Evolutionary conservation across 495 filamentous ascomycete species (phyloP), one percentile per base, ranked within the genome.

Genomic region (Talaromyces stipitatus): DNA sequence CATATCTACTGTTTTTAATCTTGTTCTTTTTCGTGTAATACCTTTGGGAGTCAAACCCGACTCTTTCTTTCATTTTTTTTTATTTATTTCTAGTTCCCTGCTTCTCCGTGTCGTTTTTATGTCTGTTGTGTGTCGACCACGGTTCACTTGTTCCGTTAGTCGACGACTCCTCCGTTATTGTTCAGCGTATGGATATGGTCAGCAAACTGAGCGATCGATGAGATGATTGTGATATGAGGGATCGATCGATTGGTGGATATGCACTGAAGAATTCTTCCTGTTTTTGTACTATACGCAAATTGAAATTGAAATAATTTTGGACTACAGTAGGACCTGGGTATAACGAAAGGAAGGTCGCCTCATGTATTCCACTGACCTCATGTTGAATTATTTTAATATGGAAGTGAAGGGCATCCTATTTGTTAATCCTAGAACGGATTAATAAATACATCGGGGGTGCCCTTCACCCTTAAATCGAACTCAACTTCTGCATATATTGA

Each of bases 201-300:
- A 16, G 16, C 36, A n/a, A 16, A 41, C 36, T 9, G 36, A 41
- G 16, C n/a, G 36, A 41, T 41, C 36, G 36, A 7, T 41, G 16
- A 18, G 32, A 41, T 41, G 36, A 9, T 14, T 41, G n/a, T 41
- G 36, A 18, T 18, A 6, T 38, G 14, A 38, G 33, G 32, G 36
- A 41, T 41, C 18, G 36, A 41, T 41, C 36, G 36, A 18, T 41
- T 5, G 36, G 36, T 41, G 11, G 9, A 41, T 20, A 41, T 41
- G 18, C n/a, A 16, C 18, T 41, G 36, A 18, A 18, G n/a, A 41
- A 41, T 18, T 48, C 45, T 48, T n/a, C n/a, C n/a, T n/a, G n/a
- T 48, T 48, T 22, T 48, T 48, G 45, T 48, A 48, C 45, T 18
- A 48, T 48, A 48, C 45, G 45, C 45, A 48, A 48, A 26, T 48